These are phyloP conservation scores for Aspergillus ostianus DNA, from an alignment of 495 filamentous ascomycete genomes.

Conservation along the genomic window DNA sequence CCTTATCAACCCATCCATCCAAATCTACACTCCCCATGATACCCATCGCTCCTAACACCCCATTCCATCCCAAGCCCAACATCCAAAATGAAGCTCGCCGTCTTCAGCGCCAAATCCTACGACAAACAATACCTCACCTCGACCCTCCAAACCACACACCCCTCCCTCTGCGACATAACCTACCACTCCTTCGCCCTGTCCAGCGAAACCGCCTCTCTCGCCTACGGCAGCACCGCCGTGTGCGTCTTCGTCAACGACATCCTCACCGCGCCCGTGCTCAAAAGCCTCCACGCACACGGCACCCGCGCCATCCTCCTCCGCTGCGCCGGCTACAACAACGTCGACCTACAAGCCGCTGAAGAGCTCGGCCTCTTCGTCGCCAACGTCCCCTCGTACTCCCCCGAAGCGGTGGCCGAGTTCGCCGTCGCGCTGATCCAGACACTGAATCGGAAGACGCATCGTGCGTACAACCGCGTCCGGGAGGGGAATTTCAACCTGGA, in stretches of 20 bases:
- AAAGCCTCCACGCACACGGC: constrained; percentile 44
- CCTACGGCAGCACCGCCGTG: constrained; percentile 53
- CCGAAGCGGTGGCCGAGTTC: constrained; percentile 73
- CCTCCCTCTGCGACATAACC: constrained; percentile 36
- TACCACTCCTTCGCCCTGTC: constrained; percentile 58
- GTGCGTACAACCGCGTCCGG: constrained; percentile 68
- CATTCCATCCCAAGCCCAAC: too few relatives aligned
- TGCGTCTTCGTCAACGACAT: constrained; percentile 73
- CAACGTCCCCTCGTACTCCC: constrained; percentile 66
- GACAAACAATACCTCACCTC: constrained; percentile 50
- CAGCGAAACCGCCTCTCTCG: constrained; percentile 56
- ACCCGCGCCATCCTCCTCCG: constrained; percentile 60
- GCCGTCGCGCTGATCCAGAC: constrained; percentile 66
- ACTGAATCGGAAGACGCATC: constrained; percentile 68
- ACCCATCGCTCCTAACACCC: too few relatives aligned
- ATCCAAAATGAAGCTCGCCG: constrained; percentile 53
- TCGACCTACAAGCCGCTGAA: constrained; percentile 57
- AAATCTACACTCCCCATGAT: too few relatives aligned
- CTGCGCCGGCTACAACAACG: constrained; percentile 71
- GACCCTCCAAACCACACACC: constrained; percentile 23
- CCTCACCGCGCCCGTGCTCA: constrained; percentile 50
- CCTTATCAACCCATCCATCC: too few relatives aligned
- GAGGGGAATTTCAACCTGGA: constrained; percentile 71
- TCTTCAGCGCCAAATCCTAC: constrained; percentile 64
- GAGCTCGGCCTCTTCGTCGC: constrained; percentile 61